These are phyloP conservation scores for Pezicula neosporulosa DNA, from an alignment of 2,329 filamentous ascomycete species.

Conservation along the genomic window DNA sequence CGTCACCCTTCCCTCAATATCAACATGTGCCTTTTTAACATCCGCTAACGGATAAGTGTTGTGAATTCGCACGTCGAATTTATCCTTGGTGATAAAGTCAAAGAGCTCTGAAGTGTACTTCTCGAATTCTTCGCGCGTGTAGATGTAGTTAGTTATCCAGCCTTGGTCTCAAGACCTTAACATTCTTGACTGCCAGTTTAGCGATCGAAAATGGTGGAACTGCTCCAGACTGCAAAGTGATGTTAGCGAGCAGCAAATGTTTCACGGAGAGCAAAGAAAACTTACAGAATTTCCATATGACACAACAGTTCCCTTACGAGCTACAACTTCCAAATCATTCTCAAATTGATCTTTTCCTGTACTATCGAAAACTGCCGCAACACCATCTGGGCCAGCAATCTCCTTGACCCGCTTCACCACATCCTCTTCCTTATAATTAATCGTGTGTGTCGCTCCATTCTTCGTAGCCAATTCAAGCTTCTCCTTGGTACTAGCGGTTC, in stretches of 20 bases:
- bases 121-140: constrained; percentile 67
- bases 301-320: constrained; percentile 72
- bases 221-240: constrained; percentile 51
- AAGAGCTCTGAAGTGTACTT: constrained; percentile 71
- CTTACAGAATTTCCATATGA: constrained; percentile 78
- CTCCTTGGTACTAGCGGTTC: constrained; percentile 69
- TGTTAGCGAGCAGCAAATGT: constrained; percentile 2
- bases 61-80: constrained; percentile 71
- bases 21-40: constrained; percentile 66
- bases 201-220: constrained; percentile 63
- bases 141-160: constrained; percentile 73
- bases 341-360: constrained; percentile 87
- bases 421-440: constrained; percentile 64
- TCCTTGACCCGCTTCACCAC: constrained; percentile 58
- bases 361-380: constrained; percentile 78
- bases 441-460: constrained; percentile 67
- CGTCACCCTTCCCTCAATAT: constrained; percentile 79
- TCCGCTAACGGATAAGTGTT: constrained; percentile 75
- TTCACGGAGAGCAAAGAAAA: not conserved
- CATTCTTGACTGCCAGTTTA: constrained; percentile 68
- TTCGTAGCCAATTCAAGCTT: constrained; percentile 68
- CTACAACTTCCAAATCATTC: constrained; percentile 67
- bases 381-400: constrained; percentile 70
- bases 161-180: constrained; percentile 71
- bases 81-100: constrained; percentile 62